Evolutionary conservation across 169 alveolate species (phyloP).

Genomic region (Babesia sp.): DNA sequence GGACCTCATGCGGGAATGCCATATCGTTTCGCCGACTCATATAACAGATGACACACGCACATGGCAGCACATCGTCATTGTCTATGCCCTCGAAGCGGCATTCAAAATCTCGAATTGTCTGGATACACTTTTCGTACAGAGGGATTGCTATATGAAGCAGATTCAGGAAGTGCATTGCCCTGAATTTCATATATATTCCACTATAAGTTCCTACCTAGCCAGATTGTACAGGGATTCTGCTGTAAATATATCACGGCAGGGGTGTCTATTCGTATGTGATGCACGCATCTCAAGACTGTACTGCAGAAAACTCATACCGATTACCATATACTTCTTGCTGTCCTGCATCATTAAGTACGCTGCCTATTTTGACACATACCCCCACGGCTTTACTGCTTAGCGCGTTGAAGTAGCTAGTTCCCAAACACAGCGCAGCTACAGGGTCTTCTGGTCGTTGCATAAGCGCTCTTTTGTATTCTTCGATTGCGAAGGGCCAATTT

Average conservation of each 20-base stretch:
- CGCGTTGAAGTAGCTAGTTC: slow-evolving; percentile 67
- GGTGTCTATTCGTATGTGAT: slow-evolving; percentile 10
- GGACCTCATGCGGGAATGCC: slow-evolving; percentile 39
- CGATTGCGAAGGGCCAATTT: slow-evolving; percentile 74
- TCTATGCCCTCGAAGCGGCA: not conserved
- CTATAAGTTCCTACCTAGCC: slow-evolving; percentile 42
- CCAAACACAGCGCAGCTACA: slow-evolving; percentile 70
- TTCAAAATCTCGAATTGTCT: slow-evolving; percentile 19
- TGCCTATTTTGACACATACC: slow-evolving; percentile 9
- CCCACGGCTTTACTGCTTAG: slow-evolving; percentile 56
- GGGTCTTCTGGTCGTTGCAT: slow-evolving; percentile 61
- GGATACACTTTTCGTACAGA: slow-evolving; percentile 63
- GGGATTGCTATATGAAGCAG: slow-evolving; percentile 62
- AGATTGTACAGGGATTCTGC: slow-evolving; percentile 62
- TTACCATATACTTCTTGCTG: slow-evolving; percentile 32
- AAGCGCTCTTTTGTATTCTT: slow-evolving; percentile 72
- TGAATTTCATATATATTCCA: not conserved
- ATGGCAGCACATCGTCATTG: slow-evolving; percentile 15
- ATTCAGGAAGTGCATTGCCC: slow-evolving; percentile 61
- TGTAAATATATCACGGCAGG: slow-evolving; percentile 15
- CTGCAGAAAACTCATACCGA: slow-evolving; percentile 59
- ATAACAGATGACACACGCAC: slow-evolving; percentile 61
- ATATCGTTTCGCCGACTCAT: slow-evolving; percentile 24
- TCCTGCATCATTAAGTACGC: slow-evolving; percentile 10
- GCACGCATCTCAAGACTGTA: slow-evolving; percentile 31